Conservation (phyloP, 345 rosid genomes). For the Pistacia atlantica region DNA sequence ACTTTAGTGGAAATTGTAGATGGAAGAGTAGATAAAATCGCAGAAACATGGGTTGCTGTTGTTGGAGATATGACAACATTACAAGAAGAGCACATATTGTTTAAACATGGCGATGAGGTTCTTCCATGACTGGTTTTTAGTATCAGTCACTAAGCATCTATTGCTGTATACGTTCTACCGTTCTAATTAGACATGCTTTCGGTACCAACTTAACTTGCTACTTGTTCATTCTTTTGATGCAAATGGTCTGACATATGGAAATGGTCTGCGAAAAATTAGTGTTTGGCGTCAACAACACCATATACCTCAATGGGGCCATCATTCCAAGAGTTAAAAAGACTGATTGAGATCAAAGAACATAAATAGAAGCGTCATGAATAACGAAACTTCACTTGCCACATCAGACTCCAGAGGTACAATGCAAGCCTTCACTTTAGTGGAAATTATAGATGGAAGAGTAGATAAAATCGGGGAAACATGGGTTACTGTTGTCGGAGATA, state of each 20-base stretch:
- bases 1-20: conserved; percentile 63
- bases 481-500: conserved; percentile 61
- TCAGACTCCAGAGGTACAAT: conserved; percentile 43
- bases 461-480: conserved; percentile 67
- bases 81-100: conserved; percentile 56
- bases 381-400: conserved; percentile 8
- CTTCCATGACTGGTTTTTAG: not conserved
- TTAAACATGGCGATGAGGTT: conserved; percentile 19
- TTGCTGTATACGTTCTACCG: not conserved
- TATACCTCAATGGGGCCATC: conserved; percentile 81
- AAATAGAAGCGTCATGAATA: not conserved
- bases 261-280: conserved; percentile 73
- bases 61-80: conserved; percentile 42
- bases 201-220: too few relatives aligned
- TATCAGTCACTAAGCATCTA: not conserved
- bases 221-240: too few relatives aligned
- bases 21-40: conserved; percentile 58
- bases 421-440: conserved; percentile 70
- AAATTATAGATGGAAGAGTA: conserved; percentile 58
- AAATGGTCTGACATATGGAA: conserved; percentile 41
- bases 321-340: conserved; percentile 66
- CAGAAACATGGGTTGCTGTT: conserved; percentile 76
- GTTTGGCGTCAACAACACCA: conserved; percentile 45
- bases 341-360: conserved; percentile 19
- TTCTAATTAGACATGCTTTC: not conserved